phyloP scores from a whole-genome alignment of 2,329 filamentous ascomycete species.

The Penicillium sp. region DNA sequence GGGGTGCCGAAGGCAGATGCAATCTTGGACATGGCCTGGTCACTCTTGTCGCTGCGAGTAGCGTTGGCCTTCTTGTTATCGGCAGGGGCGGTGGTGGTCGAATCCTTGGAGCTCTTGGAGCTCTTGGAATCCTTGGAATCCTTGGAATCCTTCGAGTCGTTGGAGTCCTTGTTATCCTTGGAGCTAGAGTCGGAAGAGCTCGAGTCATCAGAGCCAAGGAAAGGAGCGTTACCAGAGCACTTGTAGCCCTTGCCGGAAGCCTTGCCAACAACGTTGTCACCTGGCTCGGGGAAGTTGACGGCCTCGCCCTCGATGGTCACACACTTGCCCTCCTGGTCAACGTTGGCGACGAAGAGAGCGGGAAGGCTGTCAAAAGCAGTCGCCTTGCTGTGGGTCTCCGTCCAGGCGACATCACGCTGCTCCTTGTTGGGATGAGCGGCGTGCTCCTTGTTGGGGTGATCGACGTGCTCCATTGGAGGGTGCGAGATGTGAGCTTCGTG shows the following conservation, averaged over 20 bases:
- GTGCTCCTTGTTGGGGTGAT: background rate
- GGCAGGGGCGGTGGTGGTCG: constrained; percentile 10
- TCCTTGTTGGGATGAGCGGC: background rate
- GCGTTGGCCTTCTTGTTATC: constrained; percentile 17
- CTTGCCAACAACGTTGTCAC: constrained; percentile 50
- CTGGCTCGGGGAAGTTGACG: constrained; percentile 65
- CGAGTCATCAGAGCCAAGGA: constrained; percentile 22
- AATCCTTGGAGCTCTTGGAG: background rate
- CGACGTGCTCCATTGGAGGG: constrained; percentile 5
- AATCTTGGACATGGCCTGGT: constrained; percentile 14
- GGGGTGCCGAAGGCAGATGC: constrained; percentile 11
- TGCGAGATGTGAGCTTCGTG: constrained; percentile 1
- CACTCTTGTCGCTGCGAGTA: constrained; percentile 6
- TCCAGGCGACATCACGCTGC: constrained; percentile 1
- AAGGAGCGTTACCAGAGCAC: constrained; percentile 32
- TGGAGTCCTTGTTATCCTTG: background rate
- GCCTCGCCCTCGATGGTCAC: constrained; percentile 57
- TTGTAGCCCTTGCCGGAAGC: constrained; percentile 37
- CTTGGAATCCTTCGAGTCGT: constrained; percentile 1
- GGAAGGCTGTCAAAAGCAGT: constrained; percentile 57
- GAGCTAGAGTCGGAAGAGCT: constrained; percentile 3
- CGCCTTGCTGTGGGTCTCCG: constrained; percentile 1
- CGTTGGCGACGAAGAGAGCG: constrained; percentile 69
- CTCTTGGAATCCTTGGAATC: constrained; percentile 1
- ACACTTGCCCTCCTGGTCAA: constrained; percentile 55